Base-by-base conservation (phyloP, 2,329 filamentous ascomycete species). In the Mariannaea elegans region DNA sequence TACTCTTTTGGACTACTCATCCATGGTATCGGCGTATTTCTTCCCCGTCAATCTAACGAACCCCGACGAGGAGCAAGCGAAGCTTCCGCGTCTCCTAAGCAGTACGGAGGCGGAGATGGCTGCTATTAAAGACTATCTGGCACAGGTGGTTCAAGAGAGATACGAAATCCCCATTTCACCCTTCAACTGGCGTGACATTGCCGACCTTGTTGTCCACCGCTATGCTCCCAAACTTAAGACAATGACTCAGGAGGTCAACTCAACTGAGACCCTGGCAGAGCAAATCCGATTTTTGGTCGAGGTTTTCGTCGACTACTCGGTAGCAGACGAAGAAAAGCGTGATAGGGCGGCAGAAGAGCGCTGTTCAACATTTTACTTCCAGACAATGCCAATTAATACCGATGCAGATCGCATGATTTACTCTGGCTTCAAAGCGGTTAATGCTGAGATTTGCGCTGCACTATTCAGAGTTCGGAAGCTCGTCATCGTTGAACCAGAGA, bases 131-230 rank as follows among this genome's bases (percentile, higher is more conserved):
- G 12, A 41, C 6, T 54, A 59, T 29, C 56, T 59, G 13, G 12
- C 36, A 6, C 10, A 39, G 10, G 32, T 53, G 13, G 19, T 59
- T 14, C 13, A 54, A n/a, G 14, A 42, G 18, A 47, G 56, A 13
- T 32, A 32, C n/a, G 38, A 50, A 7, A 34, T 16, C 2, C 32
- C 47, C 31, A 47, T 24, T 4, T 12, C 56, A 18, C n/a, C 34
- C 36, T 59, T 81, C 21, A 75, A 89, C 66, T 91, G 88, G 89
- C 88, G 90, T 68, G 81, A 77, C 0, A 77, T 88, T 2, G 79
- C 82, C 0, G 88, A 91, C 65, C 80, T 87, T 78, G 76, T 91
- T 5, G 79, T 90, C 2, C 72, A 76, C 10, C 81, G 87, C 8
- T 91, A 89, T 66, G 80, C 82, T 5, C 73, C 81, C 32, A 77